These are phyloP conservation scores for Pistacia atlantica DNA, from an alignment of 345 rosid species.

Conservation along the genomic window DNA sequence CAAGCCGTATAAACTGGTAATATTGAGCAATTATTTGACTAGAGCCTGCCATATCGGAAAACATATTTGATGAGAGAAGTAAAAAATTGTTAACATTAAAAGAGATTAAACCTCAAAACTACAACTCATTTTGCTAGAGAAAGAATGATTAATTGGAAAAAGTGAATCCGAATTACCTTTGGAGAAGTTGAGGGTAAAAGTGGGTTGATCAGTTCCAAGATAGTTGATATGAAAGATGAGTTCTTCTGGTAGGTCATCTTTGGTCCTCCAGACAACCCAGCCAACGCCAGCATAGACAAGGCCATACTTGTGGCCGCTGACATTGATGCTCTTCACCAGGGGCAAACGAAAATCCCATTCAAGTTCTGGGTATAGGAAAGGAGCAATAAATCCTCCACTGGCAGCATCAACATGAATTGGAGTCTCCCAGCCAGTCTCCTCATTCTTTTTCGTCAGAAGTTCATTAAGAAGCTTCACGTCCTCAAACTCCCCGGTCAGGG, in stretches of 20 bases:
- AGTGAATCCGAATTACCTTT: conserved; percentile 42
- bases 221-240: conserved; percentile 83
- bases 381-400: conserved; percentile 83
- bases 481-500: conserved; percentile 77
- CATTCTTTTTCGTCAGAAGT: conserved; percentile 53
- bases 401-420: conserved; percentile 85
- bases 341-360: conserved; percentile 91
- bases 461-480: conserved; percentile 68
- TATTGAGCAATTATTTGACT: conserved; percentile 65
- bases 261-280: conserved; percentile 80
- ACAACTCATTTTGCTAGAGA: not conserved
- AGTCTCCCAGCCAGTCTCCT: conserved; percentile 68
- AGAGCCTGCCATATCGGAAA: conserved; percentile 38
- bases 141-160: too few species aligned
- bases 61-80: too few species aligned
- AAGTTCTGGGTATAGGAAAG: conserved; percentile 68
- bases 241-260: conserved; percentile 80
- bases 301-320: conserved; percentile 78
- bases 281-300: conserved; percentile 88
- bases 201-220: conserved; percentile 78
- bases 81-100: too few species aligned
- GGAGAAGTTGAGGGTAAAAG: conserved; percentile 88
- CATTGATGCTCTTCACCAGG: conserved; percentile 75
- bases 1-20: conserved; percentile 52
- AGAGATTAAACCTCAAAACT: not conserved